These are phyloP conservation scores for Geotrichum candidum DNA, from an alignment of 1,139 yeast genomes.

Conservation along the genomic window DNA sequence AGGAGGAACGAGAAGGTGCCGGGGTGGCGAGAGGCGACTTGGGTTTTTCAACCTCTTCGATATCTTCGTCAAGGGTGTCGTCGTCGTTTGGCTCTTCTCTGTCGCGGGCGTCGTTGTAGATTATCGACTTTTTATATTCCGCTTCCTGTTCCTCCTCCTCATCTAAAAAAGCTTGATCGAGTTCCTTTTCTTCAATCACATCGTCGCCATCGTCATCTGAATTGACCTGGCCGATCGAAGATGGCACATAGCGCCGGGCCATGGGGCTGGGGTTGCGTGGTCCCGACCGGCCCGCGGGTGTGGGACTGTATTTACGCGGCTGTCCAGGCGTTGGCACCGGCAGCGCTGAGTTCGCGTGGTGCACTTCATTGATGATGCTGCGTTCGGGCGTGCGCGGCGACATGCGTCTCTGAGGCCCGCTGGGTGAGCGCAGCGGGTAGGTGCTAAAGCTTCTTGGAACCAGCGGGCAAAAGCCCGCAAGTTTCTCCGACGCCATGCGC, in stretches of 20 bases:
- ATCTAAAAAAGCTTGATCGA: not conserved
- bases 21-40: not conserved
- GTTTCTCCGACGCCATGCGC: constrained; percentile 58
- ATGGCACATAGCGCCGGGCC: constrained; percentile 10
- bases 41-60: not conserved
- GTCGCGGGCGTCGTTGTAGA: not conserved
- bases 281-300: constrained; percentile 21
- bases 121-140: not conserved
- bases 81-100: not conserved
- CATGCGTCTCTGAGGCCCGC: constrained; percentile 30
- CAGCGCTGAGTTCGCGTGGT: constrained; percentile 67
- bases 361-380: constrained; percentile 64
- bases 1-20: not conserved
- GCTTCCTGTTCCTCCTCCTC: not conserved
- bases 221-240: constrained; percentile 3
- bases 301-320: constrained; percentile 59
- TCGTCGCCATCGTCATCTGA: constrained; percentile 13
- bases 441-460: constrained; percentile 36
- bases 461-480: constrained; percentile 74
- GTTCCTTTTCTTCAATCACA: not conserved
- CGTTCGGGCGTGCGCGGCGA: constrained; percentile 71
- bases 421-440: constrained; percentile 33
- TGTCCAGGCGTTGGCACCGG: constrained; percentile 96
- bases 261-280: constrained; percentile 3
- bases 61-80: not conserved